These are phyloP conservation scores for Aspergillus kassunensis DNA, from an alignment of 495 filamentous ascomycete species.

Conservation along the genomic window DNA sequence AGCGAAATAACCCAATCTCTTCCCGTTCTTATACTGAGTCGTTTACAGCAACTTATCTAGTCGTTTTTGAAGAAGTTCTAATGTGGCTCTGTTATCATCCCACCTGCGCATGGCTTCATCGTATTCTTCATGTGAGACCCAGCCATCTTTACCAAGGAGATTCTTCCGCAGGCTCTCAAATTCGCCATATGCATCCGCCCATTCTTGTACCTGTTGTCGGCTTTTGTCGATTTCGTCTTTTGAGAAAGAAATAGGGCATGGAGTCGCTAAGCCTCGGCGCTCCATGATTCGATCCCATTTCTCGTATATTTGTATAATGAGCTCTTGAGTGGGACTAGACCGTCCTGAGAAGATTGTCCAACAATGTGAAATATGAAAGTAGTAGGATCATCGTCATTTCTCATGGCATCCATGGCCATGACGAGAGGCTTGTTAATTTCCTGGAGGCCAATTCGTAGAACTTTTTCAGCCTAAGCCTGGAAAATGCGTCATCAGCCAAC, in stretches of 20 bases:
- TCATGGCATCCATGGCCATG: conserved; percentile 17
- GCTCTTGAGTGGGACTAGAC: conserved; percentile 18
- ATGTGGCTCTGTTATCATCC: neutral
- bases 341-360: conserved; percentile 15
- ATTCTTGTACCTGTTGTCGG: conserved; percentile 11
- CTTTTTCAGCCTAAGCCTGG: conserved; percentile 16
- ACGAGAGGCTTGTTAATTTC: conserved; percentile 19
- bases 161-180: conserved; percentile 11
- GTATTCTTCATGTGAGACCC: conserved; percentile 22
- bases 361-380: conserved; percentile 22
- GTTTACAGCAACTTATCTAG: conserved; percentile 1
- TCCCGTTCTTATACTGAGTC: too few relatives aligned
- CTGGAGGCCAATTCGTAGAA: conserved; percentile 21
- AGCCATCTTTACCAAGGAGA: conserved; percentile 18
- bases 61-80: conserved; percentile 11
- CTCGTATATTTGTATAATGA: conserved; percentile 22
- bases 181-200: conserved; percentile 14
- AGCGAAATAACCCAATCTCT: too few relatives aligned
- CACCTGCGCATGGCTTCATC: conserved; percentile 14
- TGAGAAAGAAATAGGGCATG: conserved; percentile 18
- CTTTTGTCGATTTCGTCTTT: conserved; percentile 14
- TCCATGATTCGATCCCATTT: conserved; percentile 17
- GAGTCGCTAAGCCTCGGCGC: conserved; percentile 4
- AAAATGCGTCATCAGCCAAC: conserved; percentile 7
- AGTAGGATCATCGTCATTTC: conserved; percentile 18